These are phyloP conservation scores for Aspergillus vadensis DNA, from an alignment of 2,329 filamentous ascomycete genomes.

Conservation along the genomic window DNA sequence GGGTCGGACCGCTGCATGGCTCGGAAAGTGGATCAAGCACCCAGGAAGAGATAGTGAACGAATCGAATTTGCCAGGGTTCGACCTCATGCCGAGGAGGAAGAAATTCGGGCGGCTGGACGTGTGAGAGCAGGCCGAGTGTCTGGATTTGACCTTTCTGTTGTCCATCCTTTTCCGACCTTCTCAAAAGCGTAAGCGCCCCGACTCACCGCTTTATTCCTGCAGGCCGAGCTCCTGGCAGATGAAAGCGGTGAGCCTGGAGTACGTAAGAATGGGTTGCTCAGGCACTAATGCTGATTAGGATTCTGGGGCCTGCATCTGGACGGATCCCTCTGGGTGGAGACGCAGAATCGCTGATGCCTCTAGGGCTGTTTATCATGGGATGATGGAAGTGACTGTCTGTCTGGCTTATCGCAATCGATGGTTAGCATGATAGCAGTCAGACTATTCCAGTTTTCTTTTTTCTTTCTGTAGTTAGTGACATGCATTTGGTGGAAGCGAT, in stretches of 20 bases:
- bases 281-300: constrained; percentile 1
- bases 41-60: not conserved
- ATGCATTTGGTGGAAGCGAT: not conserved
- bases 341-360: too few relatives aligned
- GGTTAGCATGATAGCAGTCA: too few relatives aligned
- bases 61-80: constrained; percentile 12
- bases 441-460: too few relatives aligned
- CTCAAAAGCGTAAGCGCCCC: constrained; percentile 3
- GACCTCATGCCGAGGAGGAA: not conserved
- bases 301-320: not conserved
- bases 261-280: not conserved
- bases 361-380: constrained; percentile 2
- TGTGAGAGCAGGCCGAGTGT: constrained; percentile 12
- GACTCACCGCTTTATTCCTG: constrained; percentile 8
- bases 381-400: too few relatives aligned
- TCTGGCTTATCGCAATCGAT: too few relatives aligned
- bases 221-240: constrained; percentile 4
- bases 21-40: constrained; percentile 37
- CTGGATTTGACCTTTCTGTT: not conserved
- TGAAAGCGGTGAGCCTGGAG: not conserved
- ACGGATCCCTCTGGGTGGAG: not conserved
- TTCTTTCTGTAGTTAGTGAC: not conserved
- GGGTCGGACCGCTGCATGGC: constrained; percentile 43
- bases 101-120: constrained; percentile 22
- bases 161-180: constrained; percentile 1